Evolutionary conservation across 768 basidiomycete species (phyloP).

Genomic region (Termitomyces sp.): DNA sequence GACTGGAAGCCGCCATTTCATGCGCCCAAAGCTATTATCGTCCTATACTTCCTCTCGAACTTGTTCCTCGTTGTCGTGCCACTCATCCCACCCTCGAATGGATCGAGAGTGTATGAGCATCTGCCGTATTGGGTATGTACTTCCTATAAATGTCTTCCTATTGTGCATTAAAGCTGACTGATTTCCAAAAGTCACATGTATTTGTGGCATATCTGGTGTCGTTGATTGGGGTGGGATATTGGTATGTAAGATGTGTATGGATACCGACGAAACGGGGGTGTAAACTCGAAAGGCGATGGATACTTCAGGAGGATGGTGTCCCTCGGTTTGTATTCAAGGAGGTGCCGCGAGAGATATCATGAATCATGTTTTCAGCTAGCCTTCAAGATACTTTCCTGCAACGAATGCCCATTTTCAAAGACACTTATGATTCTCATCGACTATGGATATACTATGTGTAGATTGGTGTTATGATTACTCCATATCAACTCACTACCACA

Average conservation of each 20-base stretch:
- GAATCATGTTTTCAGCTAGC: background rate
- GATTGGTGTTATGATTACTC: too few relatives aligned
- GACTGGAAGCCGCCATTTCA: constrained; percentile 64
- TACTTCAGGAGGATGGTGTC: constrained; percentile 52
- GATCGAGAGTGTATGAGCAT: constrained; percentile 43
- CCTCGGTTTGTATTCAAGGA: constrained; percentile 42
- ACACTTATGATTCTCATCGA: too few relatives aligned
- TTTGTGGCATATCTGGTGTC: constrained; percentile 42
- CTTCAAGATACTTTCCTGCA: background rate
- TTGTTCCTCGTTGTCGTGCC: constrained; percentile 59
- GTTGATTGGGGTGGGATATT: constrained; percentile 46
- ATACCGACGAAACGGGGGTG: constrained; percentile 45
- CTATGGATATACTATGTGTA: too few relatives aligned
- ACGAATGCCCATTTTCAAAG: background rate
- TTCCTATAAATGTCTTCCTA: constrained; percentile 23
- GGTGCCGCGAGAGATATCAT: background rate
- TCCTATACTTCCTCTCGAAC: constrained; percentile 60
- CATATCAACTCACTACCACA: too few relatives aligned
- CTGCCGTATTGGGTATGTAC: constrained; percentile 66
- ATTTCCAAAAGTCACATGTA: constrained; percentile 37
- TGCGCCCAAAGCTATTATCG: constrained; percentile 40
- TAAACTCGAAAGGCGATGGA: constrained; percentile 39
- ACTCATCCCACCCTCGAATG: constrained; percentile 53
- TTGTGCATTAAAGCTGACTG: constrained; percentile 18
- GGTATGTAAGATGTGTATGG: constrained; percentile 48